Percentiles rank a stretch among this genome's conserved stretches.
Evolutionary conservation across 176 grass and related monocot genomes (phyloP).

Genomic region (Chloris gayana): DNA sequence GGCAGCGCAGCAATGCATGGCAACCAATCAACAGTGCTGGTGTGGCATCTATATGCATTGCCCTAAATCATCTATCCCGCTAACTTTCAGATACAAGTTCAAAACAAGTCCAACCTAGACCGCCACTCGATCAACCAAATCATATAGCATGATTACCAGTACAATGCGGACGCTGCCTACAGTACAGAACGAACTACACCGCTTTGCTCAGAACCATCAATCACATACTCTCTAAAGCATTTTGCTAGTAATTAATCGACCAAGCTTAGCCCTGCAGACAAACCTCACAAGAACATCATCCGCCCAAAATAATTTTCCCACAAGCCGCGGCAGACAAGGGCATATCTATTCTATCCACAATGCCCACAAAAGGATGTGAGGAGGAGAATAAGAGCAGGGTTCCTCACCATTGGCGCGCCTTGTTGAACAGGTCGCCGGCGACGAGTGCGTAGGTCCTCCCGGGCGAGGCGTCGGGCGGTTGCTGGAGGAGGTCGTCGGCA

Average conservation of each 20-base stretch:
- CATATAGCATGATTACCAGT: not conserved
- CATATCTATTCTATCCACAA: not conserved
- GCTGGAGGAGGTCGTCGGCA: conserved; percentile 37
- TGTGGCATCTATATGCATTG: not conserved
- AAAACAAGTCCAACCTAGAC: not conserved
- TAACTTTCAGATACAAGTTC: not conserved
- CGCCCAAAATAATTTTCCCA: not conserved
- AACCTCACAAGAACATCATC: not conserved
- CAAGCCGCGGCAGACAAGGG: no score
- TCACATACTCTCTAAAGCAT: not conserved
- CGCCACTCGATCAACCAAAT: no score
- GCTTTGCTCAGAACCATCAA: not conserved
- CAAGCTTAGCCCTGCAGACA: not conserved
- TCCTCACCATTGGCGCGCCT: conserved; percentile 56
- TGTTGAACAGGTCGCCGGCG: conserved; percentile 55
- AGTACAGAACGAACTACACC: not conserved
- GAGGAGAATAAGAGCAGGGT: not conserved
- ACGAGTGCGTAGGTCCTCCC: conserved; percentile 67
- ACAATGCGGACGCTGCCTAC: not conserved
- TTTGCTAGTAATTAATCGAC: not conserved
- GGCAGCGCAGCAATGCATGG: not conserved
- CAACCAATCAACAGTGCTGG: not conserved
- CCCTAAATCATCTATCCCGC: not conserved
- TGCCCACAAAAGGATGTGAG: not conserved
- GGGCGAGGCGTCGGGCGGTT: conserved; percentile 2